These are phyloP conservation scores for Microbotryomycetes sp. DNA, from an alignment of 1,284 basidiomycete species.

Conservation along the genomic window DNA sequence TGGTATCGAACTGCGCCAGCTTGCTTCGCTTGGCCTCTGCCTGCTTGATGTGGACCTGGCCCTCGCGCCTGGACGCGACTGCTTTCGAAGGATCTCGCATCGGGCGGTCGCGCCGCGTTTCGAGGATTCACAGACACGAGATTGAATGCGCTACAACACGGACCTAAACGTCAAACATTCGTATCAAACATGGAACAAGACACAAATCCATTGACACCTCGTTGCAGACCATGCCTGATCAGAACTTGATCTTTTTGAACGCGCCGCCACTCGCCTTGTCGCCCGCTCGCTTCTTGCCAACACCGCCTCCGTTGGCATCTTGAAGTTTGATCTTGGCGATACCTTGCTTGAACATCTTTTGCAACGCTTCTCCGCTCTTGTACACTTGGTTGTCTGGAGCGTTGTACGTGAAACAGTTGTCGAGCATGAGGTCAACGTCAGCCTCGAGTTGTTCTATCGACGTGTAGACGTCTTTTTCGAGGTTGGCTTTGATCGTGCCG, in stretches of 20 bases:
- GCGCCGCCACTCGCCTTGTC: conserved; percentile 2
- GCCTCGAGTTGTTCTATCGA: conserved; percentile 66
- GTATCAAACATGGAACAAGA: too few species aligned
- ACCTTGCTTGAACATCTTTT: conserved; percentile 39
- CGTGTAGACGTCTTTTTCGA: conserved; percentile 77
- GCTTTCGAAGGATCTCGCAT: background rate
- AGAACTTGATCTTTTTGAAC: conserved; percentile 7
- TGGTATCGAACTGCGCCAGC: too few species aligned
- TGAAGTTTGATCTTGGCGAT: conserved; percentile 26
- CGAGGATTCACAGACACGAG: too few species aligned
- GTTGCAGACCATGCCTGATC: background rate
- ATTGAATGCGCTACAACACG: too few species aligned
- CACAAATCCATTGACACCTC: too few species aligned
- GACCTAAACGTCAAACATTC: too few species aligned
- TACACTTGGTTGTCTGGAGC: conserved; percentile 70
- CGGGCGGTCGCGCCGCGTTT: too few species aligned
- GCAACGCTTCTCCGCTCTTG: conserved; percentile 42
- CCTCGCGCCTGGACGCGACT: background rate
- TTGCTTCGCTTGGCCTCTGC: too few species aligned
- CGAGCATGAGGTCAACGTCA: conserved; percentile 76
- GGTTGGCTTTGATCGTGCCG: conserved; percentile 68
- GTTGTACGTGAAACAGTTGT: conserved; percentile 81
- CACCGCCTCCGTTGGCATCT: background rate
- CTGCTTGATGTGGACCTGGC: too few species aligned
- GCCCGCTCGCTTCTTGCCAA: conserved; percentile 1